Base-by-base conservation (phyloP, 768 basidiomycete species). In the Termitomyces titanicus region DNA sequence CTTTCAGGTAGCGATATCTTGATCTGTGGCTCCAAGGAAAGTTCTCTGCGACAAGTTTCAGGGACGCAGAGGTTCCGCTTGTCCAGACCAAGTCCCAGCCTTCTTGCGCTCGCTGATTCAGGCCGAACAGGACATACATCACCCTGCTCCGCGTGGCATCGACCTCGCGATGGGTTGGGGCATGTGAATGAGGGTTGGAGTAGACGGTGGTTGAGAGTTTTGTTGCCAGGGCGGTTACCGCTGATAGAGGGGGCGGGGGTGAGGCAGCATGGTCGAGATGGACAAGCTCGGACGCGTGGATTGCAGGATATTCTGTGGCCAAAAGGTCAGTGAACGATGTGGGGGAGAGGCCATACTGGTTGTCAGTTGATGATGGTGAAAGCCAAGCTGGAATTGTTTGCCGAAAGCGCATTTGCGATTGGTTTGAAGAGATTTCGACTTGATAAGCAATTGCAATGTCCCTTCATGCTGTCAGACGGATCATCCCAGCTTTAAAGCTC, bases 251-350 rank as follows among this genome's bases (percentile, higher is more conserved):
- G 20, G 59, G 55, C 20, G 59, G 59, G 9, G 55, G 59, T 33
- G 59, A 57, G 12, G 59, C 59, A 18, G 59, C 59, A 54, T 60
- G 55, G 43, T 60, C 59, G 39, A 60, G 55, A 24, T 60, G 56
- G 35, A 60, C 50, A n/a, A 60, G 55, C 35, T 57, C 49, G 17
- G 53, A 52, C 24, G 50, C 54, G n/a, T 47, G 42, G 2, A 60
- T 42, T 0, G 56, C 56, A n/a, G 59, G 56, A 15, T 60, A 60
- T 44, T 60, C 59, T 34, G 52, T 22, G 5, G 37, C 37, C 12
- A 60, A 5, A 39, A 60, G 55, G 33, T 53, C 55, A 7, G 24
- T 22, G 40, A 60, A 60, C 38, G 52, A 46, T 24, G 55, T 24
- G 6, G 34, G 25, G 15, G 52, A 51, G 34, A 60, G 49, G 44